Percentiles rank a stretch among this genome's conserved stretches.
Conservation (phyloP, 441 rosid genomes). For the Euphorbia neoarborescens region DNA sequence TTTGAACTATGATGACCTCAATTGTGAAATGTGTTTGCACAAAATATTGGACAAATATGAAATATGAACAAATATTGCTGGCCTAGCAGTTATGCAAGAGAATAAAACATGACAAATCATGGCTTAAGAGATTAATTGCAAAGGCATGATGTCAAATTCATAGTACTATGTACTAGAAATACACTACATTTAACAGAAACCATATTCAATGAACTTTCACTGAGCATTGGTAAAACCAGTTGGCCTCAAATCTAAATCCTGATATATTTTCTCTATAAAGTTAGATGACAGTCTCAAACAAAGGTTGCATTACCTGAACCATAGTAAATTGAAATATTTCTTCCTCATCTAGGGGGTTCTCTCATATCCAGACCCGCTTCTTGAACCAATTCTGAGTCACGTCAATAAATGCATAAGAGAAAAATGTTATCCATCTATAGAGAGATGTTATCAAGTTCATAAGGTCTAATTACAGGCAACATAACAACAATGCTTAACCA, state of each 20-base stretch:
- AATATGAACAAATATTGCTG: not conserved
- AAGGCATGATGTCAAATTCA: too few relatives aligned
- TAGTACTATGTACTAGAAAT: not conserved
- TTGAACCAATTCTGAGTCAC: conserved; percentile 54
- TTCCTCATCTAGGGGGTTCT: conserved; percentile 80
- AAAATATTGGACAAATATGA: not conserved
- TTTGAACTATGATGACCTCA: too few relatives aligned
- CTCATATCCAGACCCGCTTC: conserved; percentile 79
- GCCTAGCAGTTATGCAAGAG: not conserved
- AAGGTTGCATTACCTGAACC: conserved; percentile 56
- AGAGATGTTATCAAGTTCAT: not conserved
- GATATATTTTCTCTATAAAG: not conserved
- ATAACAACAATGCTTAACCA: not conserved
- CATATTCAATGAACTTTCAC: not conserved
- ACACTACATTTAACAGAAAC: too few relatives aligned
- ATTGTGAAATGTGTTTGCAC: too few relatives aligned
- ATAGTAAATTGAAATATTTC: conserved; percentile 78
- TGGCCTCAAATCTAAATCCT: not conserved
- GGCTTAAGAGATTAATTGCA: too few relatives aligned
- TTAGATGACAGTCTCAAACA: not conserved
- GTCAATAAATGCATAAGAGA: not conserved
- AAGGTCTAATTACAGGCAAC: not conserved
- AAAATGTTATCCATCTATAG: not conserved
- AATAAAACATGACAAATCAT: not conserved
- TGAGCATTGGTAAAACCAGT: not conserved